Conservation (phyloP, 768 basidiomycete genomes). For the Rhodotorula paludigena region DNA sequence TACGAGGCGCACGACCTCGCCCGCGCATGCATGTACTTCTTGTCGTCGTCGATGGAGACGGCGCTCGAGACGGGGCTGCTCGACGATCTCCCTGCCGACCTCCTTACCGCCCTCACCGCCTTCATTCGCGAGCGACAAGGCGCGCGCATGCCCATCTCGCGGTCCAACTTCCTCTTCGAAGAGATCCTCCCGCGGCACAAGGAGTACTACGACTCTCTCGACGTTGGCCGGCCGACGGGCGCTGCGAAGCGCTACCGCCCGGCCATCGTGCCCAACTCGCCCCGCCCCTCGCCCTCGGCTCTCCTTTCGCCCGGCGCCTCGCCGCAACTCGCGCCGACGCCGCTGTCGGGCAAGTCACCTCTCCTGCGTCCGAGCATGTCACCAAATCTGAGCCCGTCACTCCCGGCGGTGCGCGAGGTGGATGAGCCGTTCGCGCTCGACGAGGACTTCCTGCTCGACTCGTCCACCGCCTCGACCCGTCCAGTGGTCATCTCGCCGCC, state of each 20-base stretch:
- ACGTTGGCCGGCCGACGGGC: slow-evolving; percentile 46
- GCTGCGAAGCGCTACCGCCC: slow-evolving; percentile 42
- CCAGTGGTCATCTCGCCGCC: neutral
- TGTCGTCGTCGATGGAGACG: slow-evolving; percentile 76
- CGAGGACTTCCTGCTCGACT: slow-evolving; percentile 37
- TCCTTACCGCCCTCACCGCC: slow-evolving; percentile 63
- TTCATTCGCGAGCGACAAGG: slow-evolving; percentile 61
- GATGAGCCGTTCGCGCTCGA: slow-evolving; percentile 39
- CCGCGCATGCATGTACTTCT: slow-evolving; percentile 67
- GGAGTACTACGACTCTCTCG: slow-evolving; percentile 61
- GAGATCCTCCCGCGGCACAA: slow-evolving; percentile 59
- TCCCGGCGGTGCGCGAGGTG: slow-evolving; percentile 25
- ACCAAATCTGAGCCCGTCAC: slow-evolving; percentile 19
- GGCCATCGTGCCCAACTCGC: slow-evolving; percentile 38
- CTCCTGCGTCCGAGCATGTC: slow-evolving; percentile 5
- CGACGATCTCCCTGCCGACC: slow-evolving; percentile 63
- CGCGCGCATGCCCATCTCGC: slow-evolving; percentile 61
- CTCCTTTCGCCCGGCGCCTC: slow-evolving; percentile 22
- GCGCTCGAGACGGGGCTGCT: slow-evolving; percentile 75
- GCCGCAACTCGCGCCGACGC: slow-evolving; percentile 17
- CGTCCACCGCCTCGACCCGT: neutral
- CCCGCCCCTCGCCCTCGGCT: slow-evolving; percentile 22
- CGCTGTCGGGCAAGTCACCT: slow-evolving; percentile 6
- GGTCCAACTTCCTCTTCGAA: slow-evolving; percentile 56
- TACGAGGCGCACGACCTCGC: slow-evolving; percentile 67